Percentiles rank a stretch among this genome's conserved stretches.
phyloP scores from a whole-genome alignment of 2,329 filamentous ascomycete genomes.

The Gliomastix tumulicola region DNA sequence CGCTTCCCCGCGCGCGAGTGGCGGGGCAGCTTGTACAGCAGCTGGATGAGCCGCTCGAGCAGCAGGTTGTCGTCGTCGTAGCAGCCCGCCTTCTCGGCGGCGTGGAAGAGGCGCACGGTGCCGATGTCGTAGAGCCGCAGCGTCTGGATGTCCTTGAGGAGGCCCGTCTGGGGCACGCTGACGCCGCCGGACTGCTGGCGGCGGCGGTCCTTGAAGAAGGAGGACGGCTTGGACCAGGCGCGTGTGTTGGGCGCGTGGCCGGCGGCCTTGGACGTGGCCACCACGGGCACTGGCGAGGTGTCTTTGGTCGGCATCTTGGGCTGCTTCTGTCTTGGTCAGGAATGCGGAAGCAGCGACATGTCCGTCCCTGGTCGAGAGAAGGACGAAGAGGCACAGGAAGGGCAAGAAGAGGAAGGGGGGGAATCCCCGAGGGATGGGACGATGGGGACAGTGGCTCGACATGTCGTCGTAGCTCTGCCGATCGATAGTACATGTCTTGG shows the following conservation, averaged over 20 bases:
- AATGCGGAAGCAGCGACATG: too few species aligned
- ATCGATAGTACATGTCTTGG: too few species aligned
- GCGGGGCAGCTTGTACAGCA: slow-evolving; percentile 58
- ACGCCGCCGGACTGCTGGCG: not conserved
- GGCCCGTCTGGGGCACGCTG: not conserved
- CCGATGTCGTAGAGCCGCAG: not conserved
- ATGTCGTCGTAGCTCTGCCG: too few species aligned
- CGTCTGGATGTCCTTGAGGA: not conserved
- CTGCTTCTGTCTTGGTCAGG: too few species aligned
- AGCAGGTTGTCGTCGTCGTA: slow-evolving; percentile 71
- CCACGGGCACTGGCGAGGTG: not conserved
- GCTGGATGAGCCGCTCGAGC: slow-evolving; percentile 66
- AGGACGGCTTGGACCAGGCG: not conserved
- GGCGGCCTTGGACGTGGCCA: not conserved
- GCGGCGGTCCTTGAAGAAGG: not conserved
- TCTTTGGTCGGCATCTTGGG: not conserved
- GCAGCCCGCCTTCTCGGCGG: not conserved
- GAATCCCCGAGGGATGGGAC: too few species aligned
- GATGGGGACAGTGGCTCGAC: too few species aligned
- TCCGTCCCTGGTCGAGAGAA: too few species aligned
- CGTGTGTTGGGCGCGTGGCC: not conserved
- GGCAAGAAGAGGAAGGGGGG: too few species aligned
- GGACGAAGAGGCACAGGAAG: too few species aligned
- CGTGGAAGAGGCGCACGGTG: not conserved
- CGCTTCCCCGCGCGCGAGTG: slow-evolving; percentile 53